A percentile compares a stretch with the other conserved stretches of the same genome.
Conservation (phyloP, 2,329 filamentous ascomycete genomes). For the Penicillium corylophilum region DNA sequence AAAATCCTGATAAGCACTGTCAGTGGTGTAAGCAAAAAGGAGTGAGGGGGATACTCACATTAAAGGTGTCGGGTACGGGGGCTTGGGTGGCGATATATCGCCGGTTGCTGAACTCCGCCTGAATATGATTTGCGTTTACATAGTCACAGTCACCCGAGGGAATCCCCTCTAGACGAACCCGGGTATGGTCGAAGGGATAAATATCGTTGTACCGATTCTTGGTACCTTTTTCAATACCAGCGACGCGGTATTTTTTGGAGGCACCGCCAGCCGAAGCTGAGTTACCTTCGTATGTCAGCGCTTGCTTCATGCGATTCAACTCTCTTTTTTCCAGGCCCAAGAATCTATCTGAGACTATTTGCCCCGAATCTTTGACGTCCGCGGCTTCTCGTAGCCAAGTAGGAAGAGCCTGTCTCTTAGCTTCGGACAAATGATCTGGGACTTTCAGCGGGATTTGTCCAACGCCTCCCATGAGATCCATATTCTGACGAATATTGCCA, state of each 20-base stretch:
- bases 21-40: neutral
- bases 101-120: constrained; percentile 78
- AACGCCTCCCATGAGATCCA: constrained; percentile 90
- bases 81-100: constrained; percentile 95
- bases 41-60: constrained; percentile 56
- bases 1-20: constrained; percentile 68
- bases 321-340: constrained; percentile 80
- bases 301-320: constrained; percentile 88
- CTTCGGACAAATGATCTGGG: constrained; percentile 53
- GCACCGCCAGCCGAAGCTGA: constrained; percentile 42
- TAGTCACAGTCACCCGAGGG: constrained; percentile 77
- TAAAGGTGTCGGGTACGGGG: constrained; percentile 86
- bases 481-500: constrained; percentile 92
- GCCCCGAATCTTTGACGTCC: constrained; percentile 69
- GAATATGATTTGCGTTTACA: constrained; percentile 87
- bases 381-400: constrained; percentile 73
- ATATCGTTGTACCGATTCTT: constrained; percentile 99
- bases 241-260: constrained; percentile 65
- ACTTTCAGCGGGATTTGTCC: constrained; percentile 70
- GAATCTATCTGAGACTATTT: constrained; percentile 78
- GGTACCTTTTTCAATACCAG: constrained; percentile 86
- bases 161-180: constrained; percentile 74
- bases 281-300: constrained; percentile 60
- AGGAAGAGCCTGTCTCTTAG: constrained; percentile 60
- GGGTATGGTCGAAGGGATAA: constrained; percentile 88